phyloP scores from a whole-genome alignment of 768 basidiomycete genomes.

The Pholiota conissans region DNA sequence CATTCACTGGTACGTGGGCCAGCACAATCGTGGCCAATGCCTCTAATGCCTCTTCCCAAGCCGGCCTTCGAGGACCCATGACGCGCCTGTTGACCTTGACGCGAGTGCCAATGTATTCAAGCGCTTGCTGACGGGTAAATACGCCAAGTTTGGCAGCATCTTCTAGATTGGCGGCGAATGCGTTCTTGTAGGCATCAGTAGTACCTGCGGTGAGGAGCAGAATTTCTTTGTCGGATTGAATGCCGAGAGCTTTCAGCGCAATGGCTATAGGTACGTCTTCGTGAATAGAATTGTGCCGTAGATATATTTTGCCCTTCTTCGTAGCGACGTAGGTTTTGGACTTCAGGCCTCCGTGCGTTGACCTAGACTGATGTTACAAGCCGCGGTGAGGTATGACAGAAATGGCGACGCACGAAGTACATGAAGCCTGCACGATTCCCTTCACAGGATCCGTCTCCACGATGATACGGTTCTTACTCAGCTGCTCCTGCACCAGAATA shows the following conservation, averaged over 20 bases:
- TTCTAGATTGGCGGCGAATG: constrained; percentile 91
- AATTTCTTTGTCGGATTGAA: constrained; percentile 98
- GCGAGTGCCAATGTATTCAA: constrained; percentile 92
- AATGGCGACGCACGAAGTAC: constrained; percentile 77
- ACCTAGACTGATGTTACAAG: constrained; percentile 39
- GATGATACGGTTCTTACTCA: constrained; percentile 99
- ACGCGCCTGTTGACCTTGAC: constrained; percentile 86
- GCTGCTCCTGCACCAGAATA: constrained; percentile 96
- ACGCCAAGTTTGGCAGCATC: constrained; percentile 91
- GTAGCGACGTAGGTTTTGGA: constrained; percentile 98
- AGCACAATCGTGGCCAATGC: constrained; percentile 97
- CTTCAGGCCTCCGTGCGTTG: constrained; percentile 82
- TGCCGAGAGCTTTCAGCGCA: constrained; percentile 93
- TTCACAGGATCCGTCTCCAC: constrained; percentile 93
- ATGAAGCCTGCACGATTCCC: constrained; percentile 89
- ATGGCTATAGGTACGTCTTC: constrained; percentile 97
- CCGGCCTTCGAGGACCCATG: constrained; percentile 79
- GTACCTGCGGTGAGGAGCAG: constrained; percentile 91
- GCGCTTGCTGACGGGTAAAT: constrained; percentile 89
- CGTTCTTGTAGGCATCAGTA: constrained; percentile 81
- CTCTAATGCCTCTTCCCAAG: constrained; percentile 94
- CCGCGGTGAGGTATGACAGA: background rate
- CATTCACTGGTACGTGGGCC: constrained; percentile 90
- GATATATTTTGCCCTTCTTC: constrained; percentile 92
- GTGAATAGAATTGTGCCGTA: constrained; percentile 95